These are phyloP conservation scores for Artemisia annua DNA, from an alignment of 129 eudicot species.

Conservation along the genomic window DNA sequence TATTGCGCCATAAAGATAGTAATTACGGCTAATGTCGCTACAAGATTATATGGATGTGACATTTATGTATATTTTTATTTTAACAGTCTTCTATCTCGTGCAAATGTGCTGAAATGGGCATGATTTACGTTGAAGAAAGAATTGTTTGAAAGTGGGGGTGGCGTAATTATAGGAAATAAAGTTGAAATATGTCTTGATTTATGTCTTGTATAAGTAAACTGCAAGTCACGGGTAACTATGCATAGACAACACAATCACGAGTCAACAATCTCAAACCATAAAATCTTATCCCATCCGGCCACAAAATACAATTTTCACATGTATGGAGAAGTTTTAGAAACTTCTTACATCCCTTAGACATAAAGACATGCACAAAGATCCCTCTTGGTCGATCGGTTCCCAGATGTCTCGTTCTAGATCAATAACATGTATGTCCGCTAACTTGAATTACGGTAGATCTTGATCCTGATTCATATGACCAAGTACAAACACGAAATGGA, in stretches of 20 bases:
- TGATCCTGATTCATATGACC: too few relatives aligned
- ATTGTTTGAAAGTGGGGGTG: not conserved
- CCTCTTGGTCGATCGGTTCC: not conserved
- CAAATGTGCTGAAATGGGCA: slow-evolving; percentile 9
- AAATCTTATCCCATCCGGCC: slow-evolving; percentile 5
- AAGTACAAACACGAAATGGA: too few relatives aligned
- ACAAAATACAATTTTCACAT: not conserved
- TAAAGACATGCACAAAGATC: not conserved
- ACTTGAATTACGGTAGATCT: too few relatives aligned
- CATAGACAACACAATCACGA: not conserved
- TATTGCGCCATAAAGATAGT: not conserved
- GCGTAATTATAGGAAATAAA: slow-evolving; percentile 23
- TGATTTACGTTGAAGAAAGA: slow-evolving; percentile 25
- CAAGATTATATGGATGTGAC: not conserved
- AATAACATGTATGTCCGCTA: too few relatives aligned
- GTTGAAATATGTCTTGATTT: slow-evolving; percentile 12
- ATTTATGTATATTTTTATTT: not conserved
- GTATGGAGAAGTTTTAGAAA: slow-evolving; percentile 11
- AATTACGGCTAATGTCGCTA: not conserved
- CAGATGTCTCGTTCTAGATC: not conserved
- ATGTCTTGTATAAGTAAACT: slow-evolving; percentile 11
- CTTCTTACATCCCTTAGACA: not conserved
- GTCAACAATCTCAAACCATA: slow-evolving; percentile 18
- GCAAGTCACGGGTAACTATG: slow-evolving; percentile 19
- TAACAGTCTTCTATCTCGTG: slow-evolving; percentile 1